Base-by-base conservation (phyloP, 2,329 filamentous ascomycete species). In the Aspergillus hiratsukae region DNA sequence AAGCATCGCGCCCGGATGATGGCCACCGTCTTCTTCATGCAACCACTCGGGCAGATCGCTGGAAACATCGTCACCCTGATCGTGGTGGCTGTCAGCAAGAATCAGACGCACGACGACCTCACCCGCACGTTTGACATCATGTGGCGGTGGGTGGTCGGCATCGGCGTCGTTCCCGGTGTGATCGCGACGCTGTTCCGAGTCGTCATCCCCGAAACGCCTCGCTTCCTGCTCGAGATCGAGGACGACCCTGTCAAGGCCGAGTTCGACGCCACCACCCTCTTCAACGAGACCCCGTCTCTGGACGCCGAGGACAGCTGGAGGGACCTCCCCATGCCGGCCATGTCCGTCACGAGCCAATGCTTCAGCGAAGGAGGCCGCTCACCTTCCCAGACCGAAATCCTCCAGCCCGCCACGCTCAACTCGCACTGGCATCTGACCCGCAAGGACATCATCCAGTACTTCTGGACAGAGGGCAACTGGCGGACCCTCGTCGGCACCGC, bases 11-110 rank as follows among this genome's bases (percentile, higher is more conserved):
- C 82, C n/a, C 83, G 80, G 21, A 88, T 88, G 86, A 75, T 89
- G 61, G 83, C 86, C 5, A 81, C 80, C 3, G 85, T 89, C 31
- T 88, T 89, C 67, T 78, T 87, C 63, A 87, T 87, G 82, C 86
- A 89, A 62, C 85, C 86, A 1, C 73, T 88, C 8, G 86, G 86
- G 5, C 86, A 88, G 65, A 81, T 87, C 1, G 76, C 86, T 1
- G 85, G 85, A 14, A 85, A 87, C 59, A 70, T 87, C 4, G 82
- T 87, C 10, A 83, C 83, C 3, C 71, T 87, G 4, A 61, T 79
- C 58, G 71, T 79, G 31, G 70, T 77, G 49, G 65, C 69, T 35
- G 60, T 69, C 28, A 64, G 62, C 48, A 66, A 64, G 35, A 64
- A 60, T 19, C 61, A 61, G 25, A 60, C 63, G 5, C 57, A 58